Evolutionary conservation across 1,284 basidiomycete species (phyloP).

Genomic region (Austroboletus novae-zelandiae): DNA sequence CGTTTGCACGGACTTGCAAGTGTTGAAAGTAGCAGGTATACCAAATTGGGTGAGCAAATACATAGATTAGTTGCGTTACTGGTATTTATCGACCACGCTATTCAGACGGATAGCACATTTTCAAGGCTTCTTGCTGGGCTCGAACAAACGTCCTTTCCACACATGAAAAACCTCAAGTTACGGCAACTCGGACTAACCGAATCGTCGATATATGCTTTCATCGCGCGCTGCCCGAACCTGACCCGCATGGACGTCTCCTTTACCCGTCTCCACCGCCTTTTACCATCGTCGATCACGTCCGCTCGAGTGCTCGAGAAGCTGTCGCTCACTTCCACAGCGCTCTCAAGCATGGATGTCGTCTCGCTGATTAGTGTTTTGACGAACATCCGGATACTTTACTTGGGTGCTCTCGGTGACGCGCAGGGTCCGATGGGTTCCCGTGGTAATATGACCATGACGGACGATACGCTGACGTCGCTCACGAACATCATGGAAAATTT

Average conservation of each 20-base stretch:
- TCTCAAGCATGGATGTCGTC: slow-evolving; percentile 43
- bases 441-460: slow-evolving; percentile 55
- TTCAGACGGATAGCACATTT: slow-evolving; percentile 58
- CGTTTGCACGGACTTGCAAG: slow-evolving; percentile 44
- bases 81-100: neutral
- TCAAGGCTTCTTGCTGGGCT: slow-evolving; percentile 42
- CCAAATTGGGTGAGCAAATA: slow-evolving; percentile 50
- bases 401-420: slow-evolving; percentile 60
- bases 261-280: slow-evolving; percentile 46
- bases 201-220: slow-evolving; percentile 39
- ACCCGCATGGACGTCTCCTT: slow-evolving; percentile 62
- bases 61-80: neutral
- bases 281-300: slow-evolving; percentile 7
- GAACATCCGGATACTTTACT: slow-evolving; percentile 45
- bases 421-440: slow-evolving; percentile 45
- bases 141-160: slow-evolving; percentile 33
- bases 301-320: slow-evolving; percentile 51
- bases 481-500: slow-evolving; percentile 41
- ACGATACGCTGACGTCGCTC: slow-evolving; percentile 45
- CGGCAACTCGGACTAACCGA: slow-evolving; percentile 56
- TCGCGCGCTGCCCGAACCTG: slow-evolving; percentile 50
- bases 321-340: slow-evolving; percentile 55
- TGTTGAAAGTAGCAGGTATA: slow-evolving; percentile 63
- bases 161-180: slow-evolving; percentile 55
- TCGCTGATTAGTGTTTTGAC: slow-evolving; percentile 39